These are phyloP conservation scores for Akebia trifoliata DNA, from an alignment of 164 flowering plant genomes.

Conservation along the genomic window DNA sequence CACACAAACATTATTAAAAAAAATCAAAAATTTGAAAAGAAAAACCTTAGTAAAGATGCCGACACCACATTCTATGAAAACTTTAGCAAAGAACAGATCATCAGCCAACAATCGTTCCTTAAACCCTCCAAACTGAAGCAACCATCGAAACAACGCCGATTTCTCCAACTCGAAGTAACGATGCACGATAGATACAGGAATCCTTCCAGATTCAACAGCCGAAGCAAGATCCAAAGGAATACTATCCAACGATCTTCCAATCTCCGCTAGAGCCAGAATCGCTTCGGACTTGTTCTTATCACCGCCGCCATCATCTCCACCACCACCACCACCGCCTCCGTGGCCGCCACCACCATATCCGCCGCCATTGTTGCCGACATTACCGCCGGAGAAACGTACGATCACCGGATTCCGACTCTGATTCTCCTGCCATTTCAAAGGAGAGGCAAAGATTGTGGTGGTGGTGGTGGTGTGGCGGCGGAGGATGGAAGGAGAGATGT, in stretches of 20 bases:
- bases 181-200: slow-evolving; percentile 50
- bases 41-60: slow-evolving; percentile 68
- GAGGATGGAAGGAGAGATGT: background rate
- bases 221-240: slow-evolving; percentile 75
- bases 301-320: slow-evolving; percentile 36
- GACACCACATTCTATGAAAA: slow-evolving; percentile 60
- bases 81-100: slow-evolving; percentile 60
- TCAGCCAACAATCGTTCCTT: slow-evolving; percentile 61
- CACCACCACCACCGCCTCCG: slow-evolving; percentile 26
- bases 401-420: background rate
- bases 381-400: slow-evolving; percentile 14
- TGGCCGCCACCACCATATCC: slow-evolving; percentile 9
- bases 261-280: slow-evolving; percentile 47
- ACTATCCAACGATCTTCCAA: slow-evolving; percentile 45
- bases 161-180: slow-evolving; percentile 53
- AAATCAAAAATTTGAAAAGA: no score
- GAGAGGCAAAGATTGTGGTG: background rate
- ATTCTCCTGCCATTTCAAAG: background rate
- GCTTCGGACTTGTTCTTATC: slow-evolving; percentile 54
- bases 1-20: no score
- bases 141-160: slow-evolving; percentile 41
- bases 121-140: slow-evolving; percentile 54
- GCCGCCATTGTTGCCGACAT: background rate
- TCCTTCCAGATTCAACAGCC: slow-evolving; percentile 60
- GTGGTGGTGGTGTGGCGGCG: slow-evolving; percentile 8